Evolutionary conservation across 2,329 filamentous ascomycete species (phyloP).

Genomic region (Tricladium varicosporioides): DNA sequence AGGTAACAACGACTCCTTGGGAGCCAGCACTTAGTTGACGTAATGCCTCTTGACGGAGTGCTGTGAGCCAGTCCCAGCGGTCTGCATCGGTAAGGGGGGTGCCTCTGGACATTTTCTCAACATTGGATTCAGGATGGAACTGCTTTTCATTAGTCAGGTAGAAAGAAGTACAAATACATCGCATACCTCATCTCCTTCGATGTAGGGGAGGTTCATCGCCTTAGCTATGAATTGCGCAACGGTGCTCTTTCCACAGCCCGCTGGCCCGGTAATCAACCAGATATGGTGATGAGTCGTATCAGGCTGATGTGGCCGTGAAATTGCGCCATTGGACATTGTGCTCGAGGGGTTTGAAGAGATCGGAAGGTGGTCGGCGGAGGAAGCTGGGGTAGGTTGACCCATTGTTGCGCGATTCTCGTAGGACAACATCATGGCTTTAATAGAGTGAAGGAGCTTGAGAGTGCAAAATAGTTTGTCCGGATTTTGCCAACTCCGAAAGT

Average conservation of each 20-base stretch:
- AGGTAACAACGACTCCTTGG: slow-evolving; percentile 86
- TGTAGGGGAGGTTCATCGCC: slow-evolving; percentile 64
- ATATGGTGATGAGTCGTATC: slow-evolving; percentile 57
- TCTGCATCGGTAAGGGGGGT: slow-evolving; percentile 87
- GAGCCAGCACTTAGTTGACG: slow-evolving; percentile 51
- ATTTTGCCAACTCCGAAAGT: neutral
- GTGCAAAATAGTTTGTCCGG: neutral
- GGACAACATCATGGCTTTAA: slow-evolving; percentile 27
- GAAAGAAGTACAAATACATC: neutral
- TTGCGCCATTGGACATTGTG: slow-evolving; percentile 18
- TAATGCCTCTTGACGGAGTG: slow-evolving; percentile 67
- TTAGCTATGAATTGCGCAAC: slow-evolving; percentile 65
- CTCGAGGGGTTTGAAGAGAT: slow-evolving; percentile 18
- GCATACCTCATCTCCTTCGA: slow-evolving; percentile 77
- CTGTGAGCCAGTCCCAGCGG: slow-evolving; percentile 95
- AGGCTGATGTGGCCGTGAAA: slow-evolving; percentile 16
- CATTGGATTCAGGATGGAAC: slow-evolving; percentile 76
- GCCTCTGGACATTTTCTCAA: slow-evolving; percentile 86
- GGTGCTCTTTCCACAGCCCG: slow-evolving; percentile 77
- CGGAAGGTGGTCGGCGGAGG: slow-evolving; percentile 29
- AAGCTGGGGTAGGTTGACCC: slow-evolving; percentile 23
- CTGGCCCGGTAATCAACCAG: slow-evolving; percentile 77
- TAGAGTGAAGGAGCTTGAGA: neutral
- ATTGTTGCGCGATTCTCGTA: slow-evolving; percentile 30
- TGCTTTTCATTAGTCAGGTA: slow-evolving; percentile 33